Base-by-base conservation (phyloP, 2,329 filamentous ascomycete genomes). In the Alternaria brassicicola region DNA sequence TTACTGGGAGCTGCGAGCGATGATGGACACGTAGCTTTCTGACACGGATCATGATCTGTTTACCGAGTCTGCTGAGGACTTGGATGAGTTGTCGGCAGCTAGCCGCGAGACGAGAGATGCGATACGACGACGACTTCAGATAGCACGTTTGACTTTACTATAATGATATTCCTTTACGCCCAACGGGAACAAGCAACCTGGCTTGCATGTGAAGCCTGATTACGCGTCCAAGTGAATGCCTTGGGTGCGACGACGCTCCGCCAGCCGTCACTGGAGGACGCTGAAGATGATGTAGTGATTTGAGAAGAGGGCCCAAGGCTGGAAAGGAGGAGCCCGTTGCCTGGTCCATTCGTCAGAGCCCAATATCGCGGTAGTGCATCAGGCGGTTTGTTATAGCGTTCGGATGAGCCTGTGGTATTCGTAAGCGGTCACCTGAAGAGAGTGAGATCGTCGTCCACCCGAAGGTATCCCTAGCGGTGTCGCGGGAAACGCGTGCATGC, bases 381-480 rank as follows among this genome's bases (percentile, higher is more conserved):
- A 47, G 28, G 43, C 30, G n/a, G 43, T 23, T 8, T 47, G 31
- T 47, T 47, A 25, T 47, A 47, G 30, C 43, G 43, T 31, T 47
- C 19, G 43, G 19, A 17, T 47, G 28, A 47, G 28, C 19, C 19
- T 47, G 23, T 23, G 43, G 7, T 47, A 47, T 47, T 47, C 43
- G 43, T 47, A 47, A 47, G 28, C 43, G 43, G 43, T 47, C 28
- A 47, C 28, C 43, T 47, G 43, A 47, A 47, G 28, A 33, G 43
- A 33, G 43, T 35, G 43, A 47, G 43, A 47, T 47, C 43, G 43
- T 47, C 43, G 43, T 39, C 17, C 4, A 47, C 43, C 43, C 17
- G 30, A n/a, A 47, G 43, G 43, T 33, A 47, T 47, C 19, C 19
- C 28, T 47, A 25, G 43, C 30, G 7, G 19, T 47, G 43, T 47